Evolutionary conservation across 441 rosid genomes (phyloP), one percentile per base, ranked within the genome.

Genomic region (Jatropha multifida): DNA sequence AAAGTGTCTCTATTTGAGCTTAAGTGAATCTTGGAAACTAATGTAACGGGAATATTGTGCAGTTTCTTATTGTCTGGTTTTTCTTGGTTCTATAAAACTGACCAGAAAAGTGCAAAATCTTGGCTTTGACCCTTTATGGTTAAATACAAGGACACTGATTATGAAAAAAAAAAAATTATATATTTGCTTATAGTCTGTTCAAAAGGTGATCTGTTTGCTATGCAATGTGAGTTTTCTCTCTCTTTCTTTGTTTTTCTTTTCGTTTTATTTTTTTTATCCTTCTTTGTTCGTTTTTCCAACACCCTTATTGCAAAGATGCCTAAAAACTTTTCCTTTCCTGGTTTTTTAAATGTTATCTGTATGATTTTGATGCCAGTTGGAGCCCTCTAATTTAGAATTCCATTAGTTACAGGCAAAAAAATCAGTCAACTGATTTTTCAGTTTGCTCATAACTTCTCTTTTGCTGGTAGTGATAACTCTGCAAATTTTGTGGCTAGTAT

Each of bases 21-120:
- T 61, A 23, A 27, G 58, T 68, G 68, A 61, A 20, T 60, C 69
- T 63, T 77, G 65, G 56, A 59, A 77, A 44, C 69, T 65, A 38
- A 15, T 76, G 27, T 44, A 55, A 10, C 56, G 73, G 26, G 54
- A 20, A 32, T 48, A 69, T 54, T 7, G 48, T 6, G 63, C 13
- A 37, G 49, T 20, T 61, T 23, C n/a, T 61, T 27, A 12, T 54
- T 65, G 1, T 10, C 42, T 38, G 32, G 49, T 23, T 38, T 9
- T 15, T 72, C 61, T 46, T 71, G 54, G 58, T 54, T 74, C 42
- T 13, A 9, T 7, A 18, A 65, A 40, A 11, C 61, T 38, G 61
- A 73, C 37, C 66, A 49, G 37, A 72, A 37, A 63, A 73, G 12
- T 60, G 61, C 12, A 73, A n/a, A 59, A 68, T 68, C 44, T 62